Evolutionary conservation across 2,329 filamentous ascomycete species (phyloP).

Genomic region (Dactylellina sp.): DNA sequence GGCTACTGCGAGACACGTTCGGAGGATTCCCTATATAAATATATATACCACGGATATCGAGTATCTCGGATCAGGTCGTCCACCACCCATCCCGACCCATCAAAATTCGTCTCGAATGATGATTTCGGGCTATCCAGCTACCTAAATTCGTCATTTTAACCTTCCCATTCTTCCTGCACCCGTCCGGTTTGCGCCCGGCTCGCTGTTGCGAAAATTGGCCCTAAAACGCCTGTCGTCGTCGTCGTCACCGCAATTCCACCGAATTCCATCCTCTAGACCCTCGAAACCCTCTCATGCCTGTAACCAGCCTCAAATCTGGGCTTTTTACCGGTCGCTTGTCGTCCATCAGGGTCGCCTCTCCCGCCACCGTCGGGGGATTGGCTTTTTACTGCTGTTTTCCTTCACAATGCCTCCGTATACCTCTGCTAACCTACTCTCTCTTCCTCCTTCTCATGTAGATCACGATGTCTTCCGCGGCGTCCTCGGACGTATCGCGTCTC

Average conservation of each 20-base stretch:
- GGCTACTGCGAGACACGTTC: conserved; percentile 49
- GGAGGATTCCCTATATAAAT: conserved; percentile 56
- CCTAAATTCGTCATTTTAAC: conserved; percentile 24
- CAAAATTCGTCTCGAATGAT: conserved; percentile 32
- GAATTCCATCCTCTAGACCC: conserved; percentile 33
- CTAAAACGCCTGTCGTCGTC: conserved; percentile 52
- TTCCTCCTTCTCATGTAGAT: conserved; percentile 20
- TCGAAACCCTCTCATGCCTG: conserved; percentile 47
- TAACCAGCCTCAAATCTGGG: conserved; percentile 40
- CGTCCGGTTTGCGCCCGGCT: conserved; percentile 30
- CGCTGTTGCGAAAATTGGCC: conserved; percentile 46
- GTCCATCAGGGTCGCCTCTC: conserved; percentile 47
- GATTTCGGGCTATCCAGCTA: conserved; percentile 36
- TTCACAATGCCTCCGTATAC: conserved; percentile 41
- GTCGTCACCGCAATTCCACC: conserved; percentile 46
- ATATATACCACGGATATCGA: conserved; percentile 53
- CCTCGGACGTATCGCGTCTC: conserved; percentile 56
- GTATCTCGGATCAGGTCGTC: conserved; percentile 47
- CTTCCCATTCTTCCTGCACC: conserved; percentile 38
- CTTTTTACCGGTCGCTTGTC: conserved; percentile 37
- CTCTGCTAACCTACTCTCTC: conserved; percentile 35
- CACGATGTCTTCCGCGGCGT: conserved; percentile 53
- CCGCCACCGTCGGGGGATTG: conserved; percentile 53
- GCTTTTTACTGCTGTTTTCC: conserved; percentile 40
- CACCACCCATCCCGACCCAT: conserved; percentile 41